Evolutionary conservation across 2,329 filamentous ascomycete species (phyloP).

Genomic region (Colletotrichum agaves): DNA sequence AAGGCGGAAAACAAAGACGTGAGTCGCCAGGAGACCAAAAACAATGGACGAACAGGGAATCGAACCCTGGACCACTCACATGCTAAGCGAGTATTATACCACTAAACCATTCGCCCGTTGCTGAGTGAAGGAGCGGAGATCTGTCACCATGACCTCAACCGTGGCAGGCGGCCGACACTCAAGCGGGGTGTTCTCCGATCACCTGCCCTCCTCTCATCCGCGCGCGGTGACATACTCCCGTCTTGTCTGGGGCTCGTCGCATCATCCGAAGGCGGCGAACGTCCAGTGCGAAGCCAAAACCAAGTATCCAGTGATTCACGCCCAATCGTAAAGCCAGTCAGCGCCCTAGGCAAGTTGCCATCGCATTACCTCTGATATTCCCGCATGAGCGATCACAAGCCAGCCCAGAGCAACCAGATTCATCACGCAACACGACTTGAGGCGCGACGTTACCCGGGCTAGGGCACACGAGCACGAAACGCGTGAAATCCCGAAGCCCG

Average conservation of each 20-base stretch:
- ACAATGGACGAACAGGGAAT: conserved; percentile 33
- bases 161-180: accelerated
- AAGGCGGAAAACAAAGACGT: accelerated
- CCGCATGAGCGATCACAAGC: neutral
- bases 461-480: conserved; percentile 28
- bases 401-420: neutral
- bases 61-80: conserved; percentile 37
- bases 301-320: neutral
- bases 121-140: accelerated
- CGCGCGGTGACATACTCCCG: neutral
- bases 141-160: accelerated
- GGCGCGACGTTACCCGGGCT: neutral
- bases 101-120: conserved; percentile 36
- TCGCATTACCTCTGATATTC: neutral
- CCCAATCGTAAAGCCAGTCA: too few relatives aligned
- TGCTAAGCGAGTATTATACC: conserved; percentile 38
- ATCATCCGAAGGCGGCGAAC: neutral
- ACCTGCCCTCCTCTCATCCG: neutral
- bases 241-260: neutral
- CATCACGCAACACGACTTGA: neutral
- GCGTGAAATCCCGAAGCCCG: conserved; percentile 5
- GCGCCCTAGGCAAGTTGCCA: too few relatives aligned
- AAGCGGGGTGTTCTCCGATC: neutral
- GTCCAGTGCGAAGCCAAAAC: neutral
- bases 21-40: neutral